These are phyloP conservation scores for Metschnikowia gelsemii DNA, from an alignment of 805 yeast species.

Conservation along the genomic window DNA sequence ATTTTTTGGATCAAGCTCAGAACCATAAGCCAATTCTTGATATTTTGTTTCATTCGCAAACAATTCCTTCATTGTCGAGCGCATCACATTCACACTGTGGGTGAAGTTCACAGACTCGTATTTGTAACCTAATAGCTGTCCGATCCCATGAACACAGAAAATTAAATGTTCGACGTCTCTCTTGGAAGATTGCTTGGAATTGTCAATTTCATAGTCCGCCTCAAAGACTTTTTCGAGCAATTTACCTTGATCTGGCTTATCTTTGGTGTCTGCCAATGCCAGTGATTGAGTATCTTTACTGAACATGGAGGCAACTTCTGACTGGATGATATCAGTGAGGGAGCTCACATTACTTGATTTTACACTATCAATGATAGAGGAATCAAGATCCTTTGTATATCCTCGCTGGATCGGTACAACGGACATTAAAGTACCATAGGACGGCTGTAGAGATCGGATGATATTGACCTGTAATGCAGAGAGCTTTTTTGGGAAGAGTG, in stretches of 20 bases:
- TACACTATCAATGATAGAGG: conserved; percentile 32
- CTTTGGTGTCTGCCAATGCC: conserved; percentile 4
- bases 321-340: conserved; percentile 32
- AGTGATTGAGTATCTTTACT: conserved; percentile 19
- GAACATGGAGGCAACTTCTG: conserved; percentile 29
- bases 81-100: conserved; percentile 71
- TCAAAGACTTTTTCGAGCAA: conserved; percentile 15
- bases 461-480: conserved; percentile 37
- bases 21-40: conserved; percentile 32
- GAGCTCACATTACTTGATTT: conserved; percentile 34
- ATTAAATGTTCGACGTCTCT: conserved; percentile 60
- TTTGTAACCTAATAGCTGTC: conserved; percentile 78
- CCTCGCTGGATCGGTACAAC: conserved; percentile 55
- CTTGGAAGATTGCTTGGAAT: conserved; percentile 4
- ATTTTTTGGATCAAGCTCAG: conserved; percentile 19
- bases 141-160: conserved; percentile 93
- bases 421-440: conserved; percentile 41
- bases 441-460: conserved; percentile 36
- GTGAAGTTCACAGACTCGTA: conserved; percentile 83
- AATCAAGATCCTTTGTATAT: conserved; percentile 35
- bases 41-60: conserved; percentile 40
- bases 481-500: conserved; percentile 46
- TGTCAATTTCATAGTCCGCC: conserved; percentile 12
- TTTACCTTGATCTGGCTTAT: conserved; percentile 19
- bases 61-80: conserved; percentile 55